Evolutionary conservation across 306 rosid genomes (phyloP), one percentile per base, ranked within the genome.

Genomic region (Carpinus viminea): DNA sequence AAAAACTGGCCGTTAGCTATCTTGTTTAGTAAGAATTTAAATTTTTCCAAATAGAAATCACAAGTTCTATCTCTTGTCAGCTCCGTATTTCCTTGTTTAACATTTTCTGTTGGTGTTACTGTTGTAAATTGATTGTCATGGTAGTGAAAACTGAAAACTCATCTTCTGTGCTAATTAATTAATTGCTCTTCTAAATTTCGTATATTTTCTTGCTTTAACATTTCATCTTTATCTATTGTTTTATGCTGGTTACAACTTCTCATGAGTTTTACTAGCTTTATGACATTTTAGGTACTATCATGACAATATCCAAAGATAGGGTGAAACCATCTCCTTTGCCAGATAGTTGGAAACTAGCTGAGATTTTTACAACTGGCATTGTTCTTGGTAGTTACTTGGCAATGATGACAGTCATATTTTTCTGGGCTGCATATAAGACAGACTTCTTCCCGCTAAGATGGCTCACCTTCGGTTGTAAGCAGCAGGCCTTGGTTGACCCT

Each of bases 311-410:
- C 43, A 95, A 95, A 89, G 98, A 95, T 80, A 80, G 98, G 46
- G 98, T 92, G 71, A 92, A 92, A 81, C 98, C 98, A 69, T 95
- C 98, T 75, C 98, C 98, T 65, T 88, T 95, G 71, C 98, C 98
- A 8, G 98, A 95, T 91, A 95, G 98, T 88, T 95, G 98, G 98
- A 95, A 95, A 85, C 89, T 95, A 69, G 76, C 97, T 0, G 98
- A 95, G 86, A 95, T 95, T 86, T 95, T 95, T 81, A 85, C 98
- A 48, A 95, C 98, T 43, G 98, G 98, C 36, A 26, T 95, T 74
- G 84, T 95, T 57, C 98, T 95, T 1, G 98, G 98, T 66, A 87
- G 93, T 85, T 95, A 95, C 92, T 82, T 95, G 90, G 98, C 98
- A 80, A 88, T 95, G 93, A 95, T 95, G 96, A 95, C 98, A 13